Conservation (phyloP, 2,329 filamentous ascomycete genomes). For the Paramyrothecium roridum region DNA sequence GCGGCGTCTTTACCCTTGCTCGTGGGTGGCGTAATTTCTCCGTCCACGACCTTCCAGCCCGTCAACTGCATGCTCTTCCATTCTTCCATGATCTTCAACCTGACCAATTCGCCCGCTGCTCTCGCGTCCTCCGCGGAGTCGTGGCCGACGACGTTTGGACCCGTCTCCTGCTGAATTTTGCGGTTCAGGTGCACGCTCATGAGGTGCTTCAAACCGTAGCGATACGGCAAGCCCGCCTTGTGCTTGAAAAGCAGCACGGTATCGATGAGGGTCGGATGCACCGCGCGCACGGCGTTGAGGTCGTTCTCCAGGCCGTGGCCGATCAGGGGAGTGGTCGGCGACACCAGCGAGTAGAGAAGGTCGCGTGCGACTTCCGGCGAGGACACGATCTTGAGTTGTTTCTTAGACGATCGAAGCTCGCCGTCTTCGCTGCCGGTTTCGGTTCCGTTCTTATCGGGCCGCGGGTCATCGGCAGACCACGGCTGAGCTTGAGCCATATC, state of each 20-base stretch:
- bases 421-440: constrained; percentile 21
- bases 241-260: constrained; percentile 84
- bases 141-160: constrained; percentile 59
- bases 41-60: constrained; percentile 64
- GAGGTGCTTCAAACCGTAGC: constrained; percentile 74
- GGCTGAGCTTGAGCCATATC: constrained; percentile 68
- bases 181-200: constrained; percentile 66
- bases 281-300: constrained; percentile 77
- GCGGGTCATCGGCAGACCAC: constrained; percentile 34
- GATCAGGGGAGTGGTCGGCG: constrained; percentile 76
- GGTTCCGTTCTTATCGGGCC: constrained; percentile 14
- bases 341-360: constrained; percentile 72
- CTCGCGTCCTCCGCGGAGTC: constrained; percentile 91
- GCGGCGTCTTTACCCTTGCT: constrained; percentile 13
- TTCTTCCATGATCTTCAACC: constrained; percentile 64
- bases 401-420: constrained; percentile 23
- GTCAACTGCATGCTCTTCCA: constrained; percentile 65
- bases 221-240: constrained; percentile 69
- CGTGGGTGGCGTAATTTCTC: constrained; percentile 37
- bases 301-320: constrained; percentile 97
- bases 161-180: constrained; percentile 72
- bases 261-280: constrained; percentile 83
- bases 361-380: constrained; percentile 73
- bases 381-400: constrained; percentile 66
- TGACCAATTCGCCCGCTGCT: constrained; percentile 82